Conservation (phyloP, 768 basidiomycete species). For the Albatrellus ellisii region DNA sequence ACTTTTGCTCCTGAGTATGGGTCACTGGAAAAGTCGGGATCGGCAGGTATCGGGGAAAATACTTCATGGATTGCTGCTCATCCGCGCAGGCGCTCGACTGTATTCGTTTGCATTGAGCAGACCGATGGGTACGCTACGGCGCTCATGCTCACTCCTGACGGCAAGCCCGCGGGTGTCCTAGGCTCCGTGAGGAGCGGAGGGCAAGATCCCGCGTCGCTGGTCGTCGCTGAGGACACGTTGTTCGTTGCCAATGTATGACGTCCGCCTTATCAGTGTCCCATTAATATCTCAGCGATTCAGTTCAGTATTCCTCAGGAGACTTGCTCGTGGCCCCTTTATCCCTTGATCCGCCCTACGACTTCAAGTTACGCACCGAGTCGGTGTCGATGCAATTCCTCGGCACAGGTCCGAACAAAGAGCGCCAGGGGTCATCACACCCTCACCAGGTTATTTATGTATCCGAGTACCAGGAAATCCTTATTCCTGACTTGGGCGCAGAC, state of each 20-base stretch:
- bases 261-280: not conserved
- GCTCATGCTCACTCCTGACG: constrained; percentile 41
- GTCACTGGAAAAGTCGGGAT: constrained; percentile 31
- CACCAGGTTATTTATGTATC: constrained; percentile 47
- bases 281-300: constrained; percentile 1
- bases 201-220: constrained; percentile 48
- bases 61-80: constrained; percentile 70
- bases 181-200: constrained; percentile 41
- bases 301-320: constrained; percentile 57
- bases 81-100: constrained; percentile 39
- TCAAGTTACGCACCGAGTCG: too few species aligned
- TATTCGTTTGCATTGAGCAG: constrained; percentile 58
- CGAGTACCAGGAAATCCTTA: constrained; percentile 20
- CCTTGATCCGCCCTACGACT: constrained; percentile 30
- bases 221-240: constrained; percentile 43
- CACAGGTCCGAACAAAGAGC: constrained; percentile 46
- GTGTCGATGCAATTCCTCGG: constrained; percentile 32
- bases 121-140: constrained; percentile 50
- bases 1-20: constrained; percentile 39
- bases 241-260: constrained; percentile 61
- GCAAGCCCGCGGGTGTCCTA: constrained; percentile 38
- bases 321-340: constrained; percentile 45
- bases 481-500: constrained; percentile 34
- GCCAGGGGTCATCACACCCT: constrained; percentile 66
- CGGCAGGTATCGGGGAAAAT: constrained; percentile 39